Percentiles rank a stretch among this genome's conserved stretches.
Evolutionary conservation across 2,329 filamentous ascomycete genomes (phyloP).

Genomic region (Xylaria arbuscula): DNA sequence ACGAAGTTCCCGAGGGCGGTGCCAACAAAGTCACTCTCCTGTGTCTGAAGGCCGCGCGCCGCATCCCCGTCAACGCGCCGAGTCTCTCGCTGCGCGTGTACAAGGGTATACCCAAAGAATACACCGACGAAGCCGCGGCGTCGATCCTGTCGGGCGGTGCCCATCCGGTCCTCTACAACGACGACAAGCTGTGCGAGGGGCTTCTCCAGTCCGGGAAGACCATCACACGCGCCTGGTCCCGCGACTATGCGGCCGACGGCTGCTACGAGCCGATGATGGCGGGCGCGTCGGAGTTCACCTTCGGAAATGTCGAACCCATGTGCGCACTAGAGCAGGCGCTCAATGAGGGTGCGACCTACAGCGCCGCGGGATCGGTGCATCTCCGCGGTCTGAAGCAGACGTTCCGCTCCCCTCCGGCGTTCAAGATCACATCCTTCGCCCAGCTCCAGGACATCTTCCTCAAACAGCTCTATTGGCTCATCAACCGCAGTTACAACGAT

Average conservation of each 20-base stretch:
- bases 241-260: slow-evolving; percentile 33
- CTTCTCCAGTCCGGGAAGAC: slow-evolving; percentile 21
- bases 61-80: slow-evolving; percentile 35
- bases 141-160: slow-evolving; percentile 34
- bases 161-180: slow-evolving; percentile 33
- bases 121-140: slow-evolving; percentile 26
- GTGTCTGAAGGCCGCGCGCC: slow-evolving; percentile 31
- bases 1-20: slow-evolving; percentile 22
- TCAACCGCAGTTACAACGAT: slow-evolving; percentile 15
- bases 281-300: slow-evolving; percentile 33
- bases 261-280: slow-evolving; percentile 36
- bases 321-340: slow-evolving; percentile 32
- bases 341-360: slow-evolving; percentile 35
- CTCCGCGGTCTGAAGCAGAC: slow-evolving; percentile 37
- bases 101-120: slow-evolving; percentile 26
- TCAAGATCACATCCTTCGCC: slow-evolving; percentile 23
- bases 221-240: slow-evolving; percentile 31
- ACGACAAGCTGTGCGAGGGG: slow-evolving; percentile 35
- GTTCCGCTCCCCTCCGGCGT: slow-evolving; percentile 25
- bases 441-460: slow-evolving; percentile 29
- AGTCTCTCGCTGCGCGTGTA: slow-evolving; percentile 33
- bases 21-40: slow-evolving; percentile 34
- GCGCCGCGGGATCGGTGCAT: slow-evolving; percentile 32
- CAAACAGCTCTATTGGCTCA: slow-evolving; percentile 29
- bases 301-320: slow-evolving; percentile 33